These are phyloP conservation scores for Camelina laxa DNA, from an alignment of 345 rosid species.

Conservation along the genomic window DNA sequence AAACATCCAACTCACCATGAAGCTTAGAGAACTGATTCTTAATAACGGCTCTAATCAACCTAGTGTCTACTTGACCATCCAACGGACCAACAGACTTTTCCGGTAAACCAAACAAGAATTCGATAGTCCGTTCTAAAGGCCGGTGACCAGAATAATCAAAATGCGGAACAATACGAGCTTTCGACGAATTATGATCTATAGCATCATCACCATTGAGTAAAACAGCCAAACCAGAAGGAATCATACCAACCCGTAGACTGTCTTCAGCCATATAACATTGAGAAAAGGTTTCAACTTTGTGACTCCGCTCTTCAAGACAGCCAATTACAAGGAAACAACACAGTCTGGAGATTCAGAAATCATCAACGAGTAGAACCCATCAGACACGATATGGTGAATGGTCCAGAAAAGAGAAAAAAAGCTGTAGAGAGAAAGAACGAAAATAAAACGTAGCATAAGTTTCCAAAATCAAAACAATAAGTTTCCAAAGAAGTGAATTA, in stretches of 20 bases:
- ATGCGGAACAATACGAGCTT: conserved; percentile 67
- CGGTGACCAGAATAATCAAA: conserved; percentile 78
- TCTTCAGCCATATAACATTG: conserved; percentile 79
- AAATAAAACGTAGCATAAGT: background rate
- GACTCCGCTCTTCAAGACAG: conserved; percentile 22
- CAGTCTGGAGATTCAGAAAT: background rate
- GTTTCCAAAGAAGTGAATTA: background rate
- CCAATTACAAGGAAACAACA: conserved; percentile 28
- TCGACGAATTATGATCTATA: conserved; percentile 51
- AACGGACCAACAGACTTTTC: conserved; percentile 62
- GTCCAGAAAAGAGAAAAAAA: background rate
- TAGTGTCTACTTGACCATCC: conserved; percentile 53
- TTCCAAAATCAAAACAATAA: background rate
- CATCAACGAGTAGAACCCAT: conserved; percentile 19
- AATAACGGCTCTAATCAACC: conserved; percentile 53
- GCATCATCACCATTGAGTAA: conserved; percentile 68
- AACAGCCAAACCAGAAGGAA: conserved; percentile 90
- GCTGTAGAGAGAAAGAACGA: conserved; percentile 12
- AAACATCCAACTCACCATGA: conserved; percentile 31
- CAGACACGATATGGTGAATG: background rate
- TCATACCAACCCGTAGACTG: conserved; percentile 61
- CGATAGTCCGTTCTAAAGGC: conserved; percentile 80
- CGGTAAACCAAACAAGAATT: conserved; percentile 70
- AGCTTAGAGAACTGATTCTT: conserved; percentile 57
- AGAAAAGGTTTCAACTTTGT: too few relatives aligned